Evolutionary conservation across 106 monocot species (phyloP).

Genomic region (Allium sativum): DNA sequence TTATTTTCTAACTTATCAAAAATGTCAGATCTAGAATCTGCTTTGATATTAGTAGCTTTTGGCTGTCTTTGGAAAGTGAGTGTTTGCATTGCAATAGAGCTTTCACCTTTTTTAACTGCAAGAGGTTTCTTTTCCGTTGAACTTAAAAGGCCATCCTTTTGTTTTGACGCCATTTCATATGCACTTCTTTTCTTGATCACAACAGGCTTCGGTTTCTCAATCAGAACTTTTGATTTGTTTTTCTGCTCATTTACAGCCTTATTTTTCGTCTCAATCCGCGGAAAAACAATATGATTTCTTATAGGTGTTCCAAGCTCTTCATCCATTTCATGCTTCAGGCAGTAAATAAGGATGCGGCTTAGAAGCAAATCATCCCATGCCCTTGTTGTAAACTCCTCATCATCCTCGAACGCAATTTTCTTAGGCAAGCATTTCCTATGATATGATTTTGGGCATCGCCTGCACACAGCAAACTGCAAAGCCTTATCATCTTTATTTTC

Average conservation of each 20-base stretch:
- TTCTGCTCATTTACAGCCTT: slow-evolving; percentile 4
- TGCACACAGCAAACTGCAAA: slow-evolving; percentile 77
- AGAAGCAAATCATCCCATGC: slow-evolving; percentile 77
- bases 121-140: not conserved
- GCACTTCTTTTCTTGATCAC: not conserved
- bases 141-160: not conserved
- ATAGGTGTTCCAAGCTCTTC: slow-evolving; percentile 35
- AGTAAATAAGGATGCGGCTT: slow-evolving; percentile 69
- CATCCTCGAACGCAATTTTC: slow-evolving; percentile 45
- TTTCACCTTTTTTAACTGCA: not conserved
- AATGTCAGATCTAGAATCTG: not conserved
- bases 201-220: slow-evolving; percentile 15
- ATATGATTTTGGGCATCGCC: slow-evolving; percentile 78
- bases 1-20: not conserved
- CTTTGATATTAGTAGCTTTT: not conserved
- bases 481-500: slow-evolving; percentile 48
- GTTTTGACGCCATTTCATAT: not conserved
- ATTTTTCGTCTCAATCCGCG: slow-evolving; percentile 17
- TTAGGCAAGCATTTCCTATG: slow-evolving; percentile 87
- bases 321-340: slow-evolving; percentile 57
- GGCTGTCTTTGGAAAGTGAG: not conserved
- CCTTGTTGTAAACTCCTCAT: slow-evolving; percentile 27
- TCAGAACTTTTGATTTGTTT: slow-evolving; percentile 11
- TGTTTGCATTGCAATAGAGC: not conserved
- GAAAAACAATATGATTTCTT: slow-evolving; percentile 51